Base-by-base conservation (phyloP, 495 filamentous ascomycete genomes). In the Penicillium samsonianum region DNA sequence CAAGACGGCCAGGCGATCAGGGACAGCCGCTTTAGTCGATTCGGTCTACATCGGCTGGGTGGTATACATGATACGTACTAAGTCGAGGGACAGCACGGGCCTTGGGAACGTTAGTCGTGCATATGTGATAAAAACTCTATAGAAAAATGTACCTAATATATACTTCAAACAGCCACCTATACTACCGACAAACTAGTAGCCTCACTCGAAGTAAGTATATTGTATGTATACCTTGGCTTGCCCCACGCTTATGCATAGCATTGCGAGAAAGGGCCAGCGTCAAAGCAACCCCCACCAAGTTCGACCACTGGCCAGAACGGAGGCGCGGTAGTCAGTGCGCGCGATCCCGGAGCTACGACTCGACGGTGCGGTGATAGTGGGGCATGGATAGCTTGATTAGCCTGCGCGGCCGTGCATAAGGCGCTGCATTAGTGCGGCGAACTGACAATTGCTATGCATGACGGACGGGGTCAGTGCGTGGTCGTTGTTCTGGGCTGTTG, bases 351-450 rank as follows among this genome's bases (percentile, higher is more conserved):
- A 20, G 45, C 55, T 47, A 50, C 56, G 22, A 67, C 58, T 68
- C 53, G 65, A 57, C 37, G 42, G 59, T n/a, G 30, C 50, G 49
- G 49, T 41, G 58, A 41, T 48, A 48, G 62, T 63, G 63, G 63
- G 60, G 54, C 60, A 9, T 19, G 42, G 33, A 57, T 53, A 41
- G 60, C 48, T 51, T 65, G 47, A 25, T 51, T 52, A 41, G 54
- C 20, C 53, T 64, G 59, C 57, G 55, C 59, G 53, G 38, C 42
- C 57, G 53, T 62, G 55, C 65, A 65, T 61, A 48, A 53, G 60
- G 33, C 54, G 38, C 17, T 62, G 62, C 65, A 62, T 61, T 68
- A 63, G 65, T 61, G 63, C 65, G 63, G 65, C 60, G 63, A 68
- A 65, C 52, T 68, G 63, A 68, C 63, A 59, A 59, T 64, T 49